Base-by-base conservation (phyloP, 176 grass and related monocot genomes). In the Tillandsia fasciculata region DNA sequence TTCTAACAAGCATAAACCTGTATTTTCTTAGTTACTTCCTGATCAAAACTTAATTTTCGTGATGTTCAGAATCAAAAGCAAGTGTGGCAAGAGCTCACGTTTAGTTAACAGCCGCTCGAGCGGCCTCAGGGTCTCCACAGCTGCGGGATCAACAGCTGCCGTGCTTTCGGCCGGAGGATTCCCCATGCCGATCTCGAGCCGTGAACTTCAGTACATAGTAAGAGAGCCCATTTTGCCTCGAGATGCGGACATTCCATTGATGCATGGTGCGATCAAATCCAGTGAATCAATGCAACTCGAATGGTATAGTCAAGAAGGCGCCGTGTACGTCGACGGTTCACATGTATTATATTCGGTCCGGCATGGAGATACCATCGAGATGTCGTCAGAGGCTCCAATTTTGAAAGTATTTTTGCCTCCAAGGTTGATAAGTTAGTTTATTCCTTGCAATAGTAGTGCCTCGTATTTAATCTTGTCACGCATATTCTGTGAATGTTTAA, bases 91-190 rank as follows among this genome's bases (percentile, higher is more conserved):
- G 54, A 78, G 26, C 64, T 87, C 84, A 9, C 66, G 64, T 49
- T 85, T 97, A 78, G 76, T 90, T 68, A 83, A 87, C 68, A 87
- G 81, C 73, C 85, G 89, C 70, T 97, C 93, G 74, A 97, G 93
- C 10, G 93, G 93, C 81, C 79, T 97, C 50, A 78, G 93, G 77
- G 71, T 97, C 1, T 84, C 75, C 74, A 97, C 93, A 47, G 78
- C 93, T 81, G 75, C 89, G 63, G 93, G 93, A 85, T 97, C 93
- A 59, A 97, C 93, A 72, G 93, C 93, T 73, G 89, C 93, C 10
- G 92, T 96, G 83, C 86, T 87, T 82, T 92, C 93, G 12, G 81
- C 86, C 11, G 93, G 93, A 78, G 93, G 93, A 58, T 87, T 85
- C 49, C 65, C 68, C 33, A 96, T 96, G 93, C 77, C 86, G 58